phyloP scores from a whole-genome alignment of 352 stramenopile species.

The Globisporangium canariense region DNA sequence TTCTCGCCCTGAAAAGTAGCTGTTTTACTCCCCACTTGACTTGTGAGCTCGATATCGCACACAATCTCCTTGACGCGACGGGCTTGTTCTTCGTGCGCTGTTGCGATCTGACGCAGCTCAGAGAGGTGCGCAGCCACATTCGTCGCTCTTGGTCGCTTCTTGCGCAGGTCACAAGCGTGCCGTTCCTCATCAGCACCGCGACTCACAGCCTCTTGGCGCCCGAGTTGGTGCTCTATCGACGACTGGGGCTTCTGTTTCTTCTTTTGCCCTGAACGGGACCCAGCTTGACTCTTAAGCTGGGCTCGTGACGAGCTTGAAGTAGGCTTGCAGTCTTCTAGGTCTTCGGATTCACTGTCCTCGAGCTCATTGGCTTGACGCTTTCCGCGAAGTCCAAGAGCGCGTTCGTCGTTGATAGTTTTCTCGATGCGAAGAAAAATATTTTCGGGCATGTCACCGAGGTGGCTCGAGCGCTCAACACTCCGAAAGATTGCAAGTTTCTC shows the following conservation, averaged over 20 bases:
- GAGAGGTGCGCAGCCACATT: background rate
- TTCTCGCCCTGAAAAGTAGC: background rate
- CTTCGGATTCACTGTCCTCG: background rate
- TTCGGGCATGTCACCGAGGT: slow-evolving; percentile 6
- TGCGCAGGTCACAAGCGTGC: background rate
- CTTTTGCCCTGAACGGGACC: background rate
- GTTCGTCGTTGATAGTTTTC: background rate
- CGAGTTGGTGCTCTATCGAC: background rate
- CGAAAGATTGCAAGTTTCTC: slow-evolving; percentile 7
- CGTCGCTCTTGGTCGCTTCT: background rate
- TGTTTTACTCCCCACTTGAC: background rate
- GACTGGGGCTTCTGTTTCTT: background rate
- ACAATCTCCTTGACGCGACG: background rate
- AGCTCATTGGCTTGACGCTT: background rate
- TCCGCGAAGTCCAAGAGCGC: background rate
- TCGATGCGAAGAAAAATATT: background rate
- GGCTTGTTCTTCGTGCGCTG: background rate
- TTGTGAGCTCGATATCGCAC: background rate
- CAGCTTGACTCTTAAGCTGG: background rate
- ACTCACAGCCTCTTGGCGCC: background rate
- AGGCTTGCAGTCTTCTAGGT: background rate
- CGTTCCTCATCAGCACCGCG: background rate
- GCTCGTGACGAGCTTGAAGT: background rate
- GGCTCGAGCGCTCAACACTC: background rate
- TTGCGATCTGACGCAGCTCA: background rate